phyloP scores from a whole-genome alignment of 108 stramenopile species.

The Aureococcus anophagefferens region DNA sequence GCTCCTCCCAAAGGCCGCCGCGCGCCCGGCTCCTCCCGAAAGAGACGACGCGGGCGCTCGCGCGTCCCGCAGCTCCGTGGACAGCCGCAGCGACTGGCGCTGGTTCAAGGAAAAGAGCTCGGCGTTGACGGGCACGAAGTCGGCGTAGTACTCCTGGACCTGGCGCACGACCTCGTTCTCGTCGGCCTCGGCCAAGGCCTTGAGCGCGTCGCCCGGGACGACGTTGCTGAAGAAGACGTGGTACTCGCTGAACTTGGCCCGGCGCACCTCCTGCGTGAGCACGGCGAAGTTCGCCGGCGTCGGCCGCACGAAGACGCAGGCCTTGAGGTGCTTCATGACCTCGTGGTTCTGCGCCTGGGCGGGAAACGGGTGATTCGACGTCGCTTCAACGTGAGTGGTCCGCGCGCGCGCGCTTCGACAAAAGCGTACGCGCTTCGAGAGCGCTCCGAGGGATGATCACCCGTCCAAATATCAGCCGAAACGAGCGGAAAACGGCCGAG shows the following conservation, averaged over 20 bases:
- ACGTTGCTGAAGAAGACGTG: conserved; percentile 93
- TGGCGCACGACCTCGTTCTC: conserved; percentile 66
- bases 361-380: too few relatives aligned
- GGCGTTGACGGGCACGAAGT: conserved; percentile 88
- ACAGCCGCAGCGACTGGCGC: conserved; percentile 63
- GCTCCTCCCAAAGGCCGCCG: too few relatives aligned
- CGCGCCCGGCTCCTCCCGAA: not conserved
- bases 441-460: too few relatives aligned
- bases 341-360: conserved; percentile 11
- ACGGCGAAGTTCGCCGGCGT: conserved; percentile 66
- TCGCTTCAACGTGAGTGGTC: too few relatives aligned
- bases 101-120: conserved; percentile 81
- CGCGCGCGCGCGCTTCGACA: too few relatives aligned
- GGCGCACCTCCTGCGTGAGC: conserved; percentile 62
- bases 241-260: conserved; percentile 82
- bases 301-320: conserved; percentile 82
- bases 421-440: too few relatives aligned
- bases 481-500: too few relatives aligned
- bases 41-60: not conserved
- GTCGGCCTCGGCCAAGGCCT: conserved; percentile 81
- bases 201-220: conserved; percentile 54
- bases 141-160: conserved; percentile 93
- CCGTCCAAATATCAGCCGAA: too few relatives aligned
- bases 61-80: conserved; percentile 1
- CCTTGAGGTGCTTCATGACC: conserved; percentile 66